A percentile compares a stretch with the other conserved stretches of the same genome.
These are phyloP conservation scores for Stenocarpella maydis DNA, from an alignment of 2,329 filamentous ascomycete genomes.

Conservation along the genomic window DNA sequence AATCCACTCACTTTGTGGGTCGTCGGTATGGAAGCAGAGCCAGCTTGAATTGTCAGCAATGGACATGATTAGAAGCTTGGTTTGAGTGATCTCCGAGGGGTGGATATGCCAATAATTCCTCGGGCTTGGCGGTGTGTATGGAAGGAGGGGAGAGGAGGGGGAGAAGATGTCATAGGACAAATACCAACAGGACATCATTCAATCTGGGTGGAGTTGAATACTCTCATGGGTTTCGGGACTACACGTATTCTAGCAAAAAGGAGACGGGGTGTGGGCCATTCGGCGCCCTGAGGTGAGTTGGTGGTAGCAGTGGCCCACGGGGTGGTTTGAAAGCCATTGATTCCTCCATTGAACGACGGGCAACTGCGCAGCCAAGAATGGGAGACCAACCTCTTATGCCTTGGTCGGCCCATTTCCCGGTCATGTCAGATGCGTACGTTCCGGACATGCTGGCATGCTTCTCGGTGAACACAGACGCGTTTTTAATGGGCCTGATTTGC, in stretches of 20 bases:
- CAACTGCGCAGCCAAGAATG: not conserved
- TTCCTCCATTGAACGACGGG: not conserved
- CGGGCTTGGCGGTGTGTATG: not conserved
- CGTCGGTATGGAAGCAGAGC: too few relatives aligned
- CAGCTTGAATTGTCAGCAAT: not conserved
- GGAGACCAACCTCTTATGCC: not conserved
- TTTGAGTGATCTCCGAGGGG: not conserved
- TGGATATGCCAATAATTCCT: not conserved
- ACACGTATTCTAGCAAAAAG: not conserved
- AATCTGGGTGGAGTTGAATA: not conserved
- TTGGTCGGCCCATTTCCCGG: not conserved
- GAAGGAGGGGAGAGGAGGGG: not conserved
- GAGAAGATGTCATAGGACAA: not conserved
- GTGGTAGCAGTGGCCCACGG: not conserved
- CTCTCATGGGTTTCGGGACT: not conserved
- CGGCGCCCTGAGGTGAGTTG: not conserved
- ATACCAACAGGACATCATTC: too few relatives aligned
- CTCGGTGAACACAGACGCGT: slow-evolving; percentile 6
- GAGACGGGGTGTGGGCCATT: slow-evolving; percentile 11
- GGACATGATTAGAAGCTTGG: not conserved
- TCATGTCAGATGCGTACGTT: slow-evolving; percentile 8
- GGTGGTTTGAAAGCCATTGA: slow-evolving; percentile 10
- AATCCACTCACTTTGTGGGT: not conserved
- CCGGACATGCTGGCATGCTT: slow-evolving; percentile 1
- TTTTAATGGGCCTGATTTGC: not conserved